Evolutionary conservation across 257 asterid species (phyloP).

Genomic region (Apocynum venetum): DNA sequence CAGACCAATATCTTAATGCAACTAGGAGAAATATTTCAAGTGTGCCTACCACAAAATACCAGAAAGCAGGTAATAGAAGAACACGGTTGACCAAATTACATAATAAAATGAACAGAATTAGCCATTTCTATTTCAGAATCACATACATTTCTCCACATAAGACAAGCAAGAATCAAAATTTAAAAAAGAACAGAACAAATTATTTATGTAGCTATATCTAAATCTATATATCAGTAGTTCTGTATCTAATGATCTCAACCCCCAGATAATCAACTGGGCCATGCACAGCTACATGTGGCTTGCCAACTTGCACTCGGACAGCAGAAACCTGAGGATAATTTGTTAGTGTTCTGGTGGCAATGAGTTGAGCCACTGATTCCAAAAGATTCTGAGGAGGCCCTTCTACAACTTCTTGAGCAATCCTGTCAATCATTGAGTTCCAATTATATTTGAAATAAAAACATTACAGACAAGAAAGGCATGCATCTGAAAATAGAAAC

Average conservation of each 20-base stretch:
- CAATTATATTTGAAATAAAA: too few species aligned
- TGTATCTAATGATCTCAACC: constrained; percentile 61
- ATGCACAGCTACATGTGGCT: constrained; percentile 84
- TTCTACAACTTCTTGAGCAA: constrained; percentile 64
- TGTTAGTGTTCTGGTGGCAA: background rate
- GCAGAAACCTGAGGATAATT: constrained; percentile 50
- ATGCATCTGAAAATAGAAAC: too few species aligned
- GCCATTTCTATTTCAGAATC: background rate
- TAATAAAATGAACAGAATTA: background rate
- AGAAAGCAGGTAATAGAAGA: too few species aligned
- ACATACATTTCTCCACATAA: background rate
- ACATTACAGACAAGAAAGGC: too few species aligned
- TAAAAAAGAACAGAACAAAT: background rate
- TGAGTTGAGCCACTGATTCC: constrained; percentile 66
- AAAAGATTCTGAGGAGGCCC: constrained; percentile 75
- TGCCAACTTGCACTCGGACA: constrained; percentile 73
- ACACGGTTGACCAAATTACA: too few species aligned
- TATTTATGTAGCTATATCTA: background rate
- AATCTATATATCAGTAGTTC: constrained; percentile 15
- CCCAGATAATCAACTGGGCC: constrained; percentile 85
- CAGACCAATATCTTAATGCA: background rate
- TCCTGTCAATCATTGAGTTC: constrained; percentile 30
- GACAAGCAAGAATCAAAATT: background rate
- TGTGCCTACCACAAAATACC: too few species aligned
- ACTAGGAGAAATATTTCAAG: too few species aligned